A percentile compares a stretch with the other conserved stretches of the same genome.
These are phyloP conservation scores for Porogramme epimiltina DNA, from an alignment of 1,284 basidiomycete species.

Conservation along the genomic window DNA sequence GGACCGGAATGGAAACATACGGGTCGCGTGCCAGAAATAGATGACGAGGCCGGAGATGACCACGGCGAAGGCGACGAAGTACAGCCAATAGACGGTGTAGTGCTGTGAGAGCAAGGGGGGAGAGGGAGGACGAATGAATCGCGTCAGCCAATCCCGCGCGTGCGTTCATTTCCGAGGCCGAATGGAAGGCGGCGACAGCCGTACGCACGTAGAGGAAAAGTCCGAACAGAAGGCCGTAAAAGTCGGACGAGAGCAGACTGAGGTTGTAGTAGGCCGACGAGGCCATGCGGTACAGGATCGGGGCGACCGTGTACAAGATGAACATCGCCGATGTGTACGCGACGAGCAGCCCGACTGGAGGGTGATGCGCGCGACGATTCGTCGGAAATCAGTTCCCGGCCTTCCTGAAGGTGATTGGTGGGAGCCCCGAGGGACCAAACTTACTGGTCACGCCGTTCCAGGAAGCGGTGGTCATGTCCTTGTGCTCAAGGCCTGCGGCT, in stretches of 20 bases:
- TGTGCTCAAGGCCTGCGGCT: conserved; percentile 74
- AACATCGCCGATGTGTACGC: conserved; percentile 82
- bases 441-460: conserved; percentile 74
- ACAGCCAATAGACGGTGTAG: conserved; percentile 80
- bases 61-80: conserved; percentile 74
- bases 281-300: conserved; percentile 80
- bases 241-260: conserved; percentile 81
- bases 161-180: neutral
- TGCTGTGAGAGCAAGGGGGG: conserved; percentile 47
- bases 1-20: conserved; percentile 44
- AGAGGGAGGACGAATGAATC: neutral
- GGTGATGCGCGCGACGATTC: neutral
- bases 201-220: conserved; percentile 41
- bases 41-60: conserved; percentile 73
- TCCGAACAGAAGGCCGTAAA: conserved; percentile 83
- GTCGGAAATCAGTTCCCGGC: neutral
- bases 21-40: conserved; percentile 83
- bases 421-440: conserved; percentile 25
- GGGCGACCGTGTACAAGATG: conserved; percentile 81
- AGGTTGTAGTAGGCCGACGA: conserved; percentile 86
- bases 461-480: conserved; percentile 58
- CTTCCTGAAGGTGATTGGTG: neutral
- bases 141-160: neutral
- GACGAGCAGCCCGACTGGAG: conserved; percentile 67
- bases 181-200: conserved; percentile 2